These are phyloP conservation scores for Lunasporangiospora selenospora DNA, from an alignment of 192 early-diverging fungal genomes.

Conservation along the genomic window DNA sequence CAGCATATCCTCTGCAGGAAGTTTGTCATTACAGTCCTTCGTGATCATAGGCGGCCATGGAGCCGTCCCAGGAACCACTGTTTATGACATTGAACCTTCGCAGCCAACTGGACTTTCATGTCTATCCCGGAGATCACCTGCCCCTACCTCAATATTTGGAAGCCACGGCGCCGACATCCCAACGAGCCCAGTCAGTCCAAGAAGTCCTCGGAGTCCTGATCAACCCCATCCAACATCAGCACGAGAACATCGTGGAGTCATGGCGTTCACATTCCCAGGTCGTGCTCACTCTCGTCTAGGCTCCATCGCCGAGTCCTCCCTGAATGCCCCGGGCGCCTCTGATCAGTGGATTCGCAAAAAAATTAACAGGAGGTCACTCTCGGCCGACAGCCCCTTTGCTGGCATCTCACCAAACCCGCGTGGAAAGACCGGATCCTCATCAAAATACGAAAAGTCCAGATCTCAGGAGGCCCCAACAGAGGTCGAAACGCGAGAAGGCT, in stretches of 20 bases:
- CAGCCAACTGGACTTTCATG: no score
- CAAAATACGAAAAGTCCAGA: neutral
- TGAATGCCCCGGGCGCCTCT: no score
- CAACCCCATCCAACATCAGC: no score
- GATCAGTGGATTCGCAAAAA: conserved; percentile 10
- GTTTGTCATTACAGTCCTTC: conserved; percentile 9
- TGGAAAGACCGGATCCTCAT: neutral
- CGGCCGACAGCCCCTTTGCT: conserved; percentile 8
- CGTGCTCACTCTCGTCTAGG: no score
- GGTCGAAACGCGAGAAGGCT: neutral
- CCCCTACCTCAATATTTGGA: no score
- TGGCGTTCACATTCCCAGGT: no score
- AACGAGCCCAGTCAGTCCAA: conserved; percentile 4
- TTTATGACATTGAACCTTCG: conserved; percentile 10
- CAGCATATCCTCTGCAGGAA: no score
- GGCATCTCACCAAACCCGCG: neutral
- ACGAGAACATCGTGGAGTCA: no score
- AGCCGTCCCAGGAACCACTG: conserved; percentile 5
- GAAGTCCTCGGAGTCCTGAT: no score
- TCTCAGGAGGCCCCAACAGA: neutral
- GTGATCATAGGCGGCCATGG: conserved; percentile 25
- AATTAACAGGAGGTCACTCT: conserved; percentile 20
- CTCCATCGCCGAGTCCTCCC: no score
- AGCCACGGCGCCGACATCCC: no score
- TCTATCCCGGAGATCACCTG: no score